Evolutionary conservation across 179 eudicot genomes (phyloP).

Genomic region (Nepenthes alata): DNA sequence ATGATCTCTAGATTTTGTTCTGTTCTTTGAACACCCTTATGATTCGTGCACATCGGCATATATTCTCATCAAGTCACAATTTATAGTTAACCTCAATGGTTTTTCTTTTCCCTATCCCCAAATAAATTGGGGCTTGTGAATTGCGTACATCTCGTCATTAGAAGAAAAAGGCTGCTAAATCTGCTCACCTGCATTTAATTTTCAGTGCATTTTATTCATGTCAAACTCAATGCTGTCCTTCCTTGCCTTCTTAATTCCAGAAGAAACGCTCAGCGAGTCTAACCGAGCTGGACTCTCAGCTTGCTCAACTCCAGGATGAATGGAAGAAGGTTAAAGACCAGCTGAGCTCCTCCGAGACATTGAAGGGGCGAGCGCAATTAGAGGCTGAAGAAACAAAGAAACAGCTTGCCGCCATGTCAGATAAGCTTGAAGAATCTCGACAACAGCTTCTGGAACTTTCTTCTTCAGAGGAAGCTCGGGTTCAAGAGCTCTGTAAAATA

Average conservation of each 20-base stretch:
- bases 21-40: too few relatives aligned
- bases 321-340: conserved; percentile 63
- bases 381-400: conserved; percentile 67
- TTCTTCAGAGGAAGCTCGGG: conserved; percentile 46
- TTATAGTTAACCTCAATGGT: too few relatives aligned
- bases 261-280: conserved; percentile 43
- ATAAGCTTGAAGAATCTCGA: conserved; percentile 44
- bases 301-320: conserved; percentile 63
- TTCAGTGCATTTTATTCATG: neutral
- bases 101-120: too few relatives aligned
- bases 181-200: too few relatives aligned
- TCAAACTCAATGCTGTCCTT: neutral
- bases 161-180: too few relatives aligned
- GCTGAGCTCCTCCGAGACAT: conserved; percentile 47
- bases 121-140: too few relatives aligned
- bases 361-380: conserved; percentile 40
- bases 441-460: conserved; percentile 58
- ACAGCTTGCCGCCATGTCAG: conserved; percentile 40
- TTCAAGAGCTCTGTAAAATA: conserved; percentile 63
- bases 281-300: conserved; percentile 60
- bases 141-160: too few relatives aligned
- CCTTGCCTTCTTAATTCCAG: conserved; percentile 17
- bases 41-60: too few relatives aligned
- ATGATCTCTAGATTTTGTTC: too few relatives aligned
- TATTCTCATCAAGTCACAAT: too few relatives aligned